A percentile compares a stretch with the other conserved stretches of the same genome.
These are phyloP conservation scores for Flaveria bidentis DNA, from an alignment of 129 eudicot species.

Conservation along the genomic window DNA sequence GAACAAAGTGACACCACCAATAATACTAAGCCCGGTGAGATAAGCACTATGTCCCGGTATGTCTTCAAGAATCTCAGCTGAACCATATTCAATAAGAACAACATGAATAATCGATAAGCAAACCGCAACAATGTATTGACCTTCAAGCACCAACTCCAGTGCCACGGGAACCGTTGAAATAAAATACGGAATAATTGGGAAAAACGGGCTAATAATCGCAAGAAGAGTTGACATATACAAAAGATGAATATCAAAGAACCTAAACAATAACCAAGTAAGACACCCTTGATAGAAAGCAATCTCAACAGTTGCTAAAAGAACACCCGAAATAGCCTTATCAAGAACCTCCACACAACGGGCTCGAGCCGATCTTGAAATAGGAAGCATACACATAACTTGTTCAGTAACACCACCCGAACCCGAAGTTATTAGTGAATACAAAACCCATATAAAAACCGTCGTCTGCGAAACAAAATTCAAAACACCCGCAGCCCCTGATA, in stretches of 20 bases:
- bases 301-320: slow-evolving; percentile 79
- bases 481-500: slow-evolving; percentile 88
- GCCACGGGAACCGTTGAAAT: slow-evolving; percentile 72
- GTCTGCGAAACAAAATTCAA: slow-evolving; percentile 70
- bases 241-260: slow-evolving; percentile 77
- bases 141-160: slow-evolving; percentile 76
- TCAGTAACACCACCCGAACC: slow-evolving; percentile 96
- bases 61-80: slow-evolving; percentile 74
- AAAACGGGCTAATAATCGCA: slow-evolving; percentile 81
- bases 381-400: slow-evolving; percentile 81
- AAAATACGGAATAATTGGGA: slow-evolving; percentile 78
- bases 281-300: slow-evolving; percentile 94
- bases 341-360: slow-evolving; percentile 84
- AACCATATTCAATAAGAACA: slow-evolving; percentile 75
- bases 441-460: slow-evolving; percentile 89
- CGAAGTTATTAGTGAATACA: slow-evolving; percentile 84
- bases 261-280: slow-evolving; percentile 90
- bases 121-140: slow-evolving; percentile 69
- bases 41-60: slow-evolving; percentile 80
- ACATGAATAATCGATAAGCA: slow-evolving; percentile 65
- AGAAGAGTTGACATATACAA: slow-evolving; percentile 82
- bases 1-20: slow-evolving; percentile 94
- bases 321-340: slow-evolving; percentile 86
- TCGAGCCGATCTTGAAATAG: slow-evolving; percentile 63
- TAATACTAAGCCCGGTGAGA: slow-evolving; percentile 94